A percentile compares a stretch with the other conserved stretches of the same genome.
phyloP scores from a whole-genome alignment of 768 basidiomycete genomes.

The Termitomyces sp. region DNA sequence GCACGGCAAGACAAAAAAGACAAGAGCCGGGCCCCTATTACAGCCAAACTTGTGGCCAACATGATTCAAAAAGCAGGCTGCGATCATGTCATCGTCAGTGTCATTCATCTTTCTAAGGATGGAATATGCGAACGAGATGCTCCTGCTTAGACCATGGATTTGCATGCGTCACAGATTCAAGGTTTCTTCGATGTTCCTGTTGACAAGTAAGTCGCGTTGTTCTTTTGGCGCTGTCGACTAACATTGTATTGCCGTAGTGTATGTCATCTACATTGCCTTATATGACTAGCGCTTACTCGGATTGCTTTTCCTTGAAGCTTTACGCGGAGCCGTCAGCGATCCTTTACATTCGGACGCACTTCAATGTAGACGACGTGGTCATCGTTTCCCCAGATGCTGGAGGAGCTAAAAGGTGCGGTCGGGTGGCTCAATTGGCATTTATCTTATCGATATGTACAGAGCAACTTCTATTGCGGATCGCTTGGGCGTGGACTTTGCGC shows the following conservation, averaged over 20 bases:
- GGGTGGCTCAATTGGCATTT: slow-evolving; percentile 6
- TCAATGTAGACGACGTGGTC: slow-evolving; percentile 78
- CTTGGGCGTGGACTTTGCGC: slow-evolving; percentile 93
- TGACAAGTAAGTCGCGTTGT: slow-evolving; percentile 76
- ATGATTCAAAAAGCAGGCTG: slow-evolving; percentile 91
- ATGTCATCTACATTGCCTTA: slow-evolving; percentile 21
- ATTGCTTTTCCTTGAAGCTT: slow-evolving; percentile 41
- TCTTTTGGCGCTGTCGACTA: slow-evolving; percentile 7
- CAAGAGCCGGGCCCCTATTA: slow-evolving; percentile 96
- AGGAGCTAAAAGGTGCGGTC: slow-evolving; percentile 86
- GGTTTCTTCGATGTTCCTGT: slow-evolving; percentile 99
- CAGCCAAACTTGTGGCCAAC: slow-evolving; percentile 97
- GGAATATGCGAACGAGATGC: slow-evolving; percentile 8
- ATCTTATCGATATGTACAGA: slow-evolving; percentile 35
- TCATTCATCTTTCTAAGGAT: neutral
- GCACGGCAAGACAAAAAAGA: slow-evolving; percentile 99
- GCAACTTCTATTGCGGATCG: slow-evolving; percentile 97
- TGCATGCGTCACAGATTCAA: slow-evolving; percentile 98
- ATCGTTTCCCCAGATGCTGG: slow-evolving; percentile 99
- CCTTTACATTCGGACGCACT: slow-evolving; percentile 90
- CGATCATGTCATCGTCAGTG: slow-evolving; percentile 92
- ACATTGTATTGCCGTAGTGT: slow-evolving; percentile 30
- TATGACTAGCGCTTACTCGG: neutral
- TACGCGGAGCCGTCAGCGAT: slow-evolving; percentile 96
- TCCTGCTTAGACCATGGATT: slow-evolving; percentile 82